phyloP scores from a whole-genome alignment of 768 basidiomycete species.

The Brasilioporus rufonigricans region DNA sequence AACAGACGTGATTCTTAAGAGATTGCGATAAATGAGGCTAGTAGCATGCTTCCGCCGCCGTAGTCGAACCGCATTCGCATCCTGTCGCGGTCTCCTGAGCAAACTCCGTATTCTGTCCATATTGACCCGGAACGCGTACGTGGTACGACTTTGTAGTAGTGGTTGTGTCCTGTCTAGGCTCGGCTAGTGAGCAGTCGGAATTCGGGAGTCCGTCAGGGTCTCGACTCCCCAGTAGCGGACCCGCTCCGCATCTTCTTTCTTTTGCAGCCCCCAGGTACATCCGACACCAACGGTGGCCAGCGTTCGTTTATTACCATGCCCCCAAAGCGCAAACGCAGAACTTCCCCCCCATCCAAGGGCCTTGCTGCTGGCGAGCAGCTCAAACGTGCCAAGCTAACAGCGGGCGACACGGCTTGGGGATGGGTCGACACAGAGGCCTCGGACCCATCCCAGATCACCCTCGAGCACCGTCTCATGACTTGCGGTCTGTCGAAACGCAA shows the following conservation, averaged over 20 bases:
- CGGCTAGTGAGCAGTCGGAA: constrained; percentile 20
- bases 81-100: constrained; percentile 18
- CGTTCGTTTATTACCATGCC: constrained; percentile 40
- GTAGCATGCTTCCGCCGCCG: constrained; percentile 43
- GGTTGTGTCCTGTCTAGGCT: not conserved
- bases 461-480: constrained; percentile 61
- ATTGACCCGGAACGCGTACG: no score
- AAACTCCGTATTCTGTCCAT: constrained; percentile 25
- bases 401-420: constrained; percentile 59
- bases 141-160: no score
- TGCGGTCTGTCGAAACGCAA: constrained; percentile 63
- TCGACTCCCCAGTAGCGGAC: not conserved
- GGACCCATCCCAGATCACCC: constrained; percentile 56
- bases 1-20: constrained; percentile 32
- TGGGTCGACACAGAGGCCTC: constrained; percentile 75
- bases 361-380: constrained; percentile 61
- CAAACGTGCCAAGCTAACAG: constrained; percentile 53
- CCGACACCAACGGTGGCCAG: not conserved
- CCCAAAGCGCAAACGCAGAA: constrained; percentile 56
- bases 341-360: constrained; percentile 46
- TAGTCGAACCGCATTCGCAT: constrained; percentile 41
- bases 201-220: constrained; percentile 23
- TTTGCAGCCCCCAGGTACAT: constrained; percentile 1
- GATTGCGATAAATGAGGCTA: constrained; percentile 32
- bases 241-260: constrained; percentile 11